Percentiles rank a stretch among this genome's conserved stretches.
Conservation (phyloP, 495 filamentous ascomycete species). For the Parathielavia hyrcaniae region DNA sequence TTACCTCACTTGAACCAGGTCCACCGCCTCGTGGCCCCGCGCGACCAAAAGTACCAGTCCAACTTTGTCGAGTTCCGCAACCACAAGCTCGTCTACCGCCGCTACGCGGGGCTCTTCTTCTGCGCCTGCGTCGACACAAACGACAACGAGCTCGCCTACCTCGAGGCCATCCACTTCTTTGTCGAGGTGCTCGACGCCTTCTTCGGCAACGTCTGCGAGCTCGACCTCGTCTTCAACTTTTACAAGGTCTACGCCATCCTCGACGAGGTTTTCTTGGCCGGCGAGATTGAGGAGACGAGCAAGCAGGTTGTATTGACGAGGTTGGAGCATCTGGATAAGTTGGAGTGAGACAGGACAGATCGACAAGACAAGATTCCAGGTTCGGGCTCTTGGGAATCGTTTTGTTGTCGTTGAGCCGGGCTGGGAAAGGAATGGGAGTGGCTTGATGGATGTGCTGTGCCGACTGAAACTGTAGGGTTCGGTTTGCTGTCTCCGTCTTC, state of each 20-base stretch:
- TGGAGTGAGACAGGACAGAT: slow-evolving; percentile 57
- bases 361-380: not conserved
- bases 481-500: too few species aligned
- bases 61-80: slow-evolving; percentile 97
- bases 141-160: slow-evolving; percentile 94
- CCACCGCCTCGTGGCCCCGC: slow-evolving; percentile 92
- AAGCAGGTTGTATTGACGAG: slow-evolving; percentile 95
- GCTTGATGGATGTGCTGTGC: too few species aligned
- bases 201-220: slow-evolving; percentile 98
- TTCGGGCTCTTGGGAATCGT: not conserved
- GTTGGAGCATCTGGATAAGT: slow-evolving; percentile 91
- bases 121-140: slow-evolving; percentile 98
- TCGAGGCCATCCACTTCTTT: slow-evolving; percentile 99
- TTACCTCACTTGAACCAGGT: slow-evolving; percentile 47
- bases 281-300: slow-evolving; percentile 96
- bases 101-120: slow-evolving; percentile 96
- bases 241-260: slow-evolving; percentile 99
- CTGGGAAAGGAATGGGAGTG: too few species aligned
- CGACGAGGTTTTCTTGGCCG: slow-evolving; percentile 90
- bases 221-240: slow-evolving; percentile 99
- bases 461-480: too few species aligned
- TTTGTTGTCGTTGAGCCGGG: not conserved
- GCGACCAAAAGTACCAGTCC: slow-evolving; percentile 98
- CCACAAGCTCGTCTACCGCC: slow-evolving; percentile 90
- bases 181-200: slow-evolving; percentile 97